Percentiles rank a stretch among this genome's conserved stretches.
Evolutionary conservation across 805 yeast genomes (phyloP).

Genomic region (Saturnispora galanensis): DNA sequence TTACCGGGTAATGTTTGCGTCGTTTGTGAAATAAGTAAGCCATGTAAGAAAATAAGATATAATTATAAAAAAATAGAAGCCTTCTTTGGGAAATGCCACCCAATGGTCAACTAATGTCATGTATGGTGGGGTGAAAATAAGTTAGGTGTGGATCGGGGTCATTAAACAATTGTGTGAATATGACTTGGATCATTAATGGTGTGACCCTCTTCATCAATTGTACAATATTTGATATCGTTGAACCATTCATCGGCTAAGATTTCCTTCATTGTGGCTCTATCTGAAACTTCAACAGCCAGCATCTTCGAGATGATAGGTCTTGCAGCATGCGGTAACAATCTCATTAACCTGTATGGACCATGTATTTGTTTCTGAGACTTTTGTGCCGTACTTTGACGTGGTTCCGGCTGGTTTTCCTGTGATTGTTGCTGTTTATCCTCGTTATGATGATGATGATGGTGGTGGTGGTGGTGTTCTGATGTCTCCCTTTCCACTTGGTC

Average conservation of each 20-base stretch:
- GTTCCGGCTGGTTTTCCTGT: conserved; percentile 20
- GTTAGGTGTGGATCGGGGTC: background rate
- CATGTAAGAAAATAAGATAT: background rate
- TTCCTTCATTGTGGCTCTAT: conserved; percentile 59
- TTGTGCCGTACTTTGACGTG: conserved; percentile 23
- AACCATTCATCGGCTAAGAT: conserved; percentile 68
- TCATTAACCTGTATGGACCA: conserved; percentile 75
- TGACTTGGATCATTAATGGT: conserved; percentile 39
- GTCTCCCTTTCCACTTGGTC: background rate
- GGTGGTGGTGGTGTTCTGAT: conserved; percentile 25
- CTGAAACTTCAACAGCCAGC: conserved; percentile 48
- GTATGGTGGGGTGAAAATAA: background rate
- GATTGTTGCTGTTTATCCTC: background rate
- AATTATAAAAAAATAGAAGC: background rate
- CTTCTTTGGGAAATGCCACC: too few relatives aligned
- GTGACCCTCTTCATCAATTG: conserved; percentile 33
- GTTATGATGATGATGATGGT: conserved; percentile 9
- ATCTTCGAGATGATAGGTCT: conserved; percentile 64
- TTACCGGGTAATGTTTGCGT: too few relatives aligned
- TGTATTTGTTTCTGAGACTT: conserved; percentile 50
- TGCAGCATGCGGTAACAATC: conserved; percentile 74
- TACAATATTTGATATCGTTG: conserved; percentile 49
- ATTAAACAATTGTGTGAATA: conserved; percentile 36
- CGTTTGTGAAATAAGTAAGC: background rate
- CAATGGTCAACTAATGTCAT: too few relatives aligned